Base-by-base conservation (phyloP, 179 eudicot genomes). In the Camellia oleifera region DNA sequence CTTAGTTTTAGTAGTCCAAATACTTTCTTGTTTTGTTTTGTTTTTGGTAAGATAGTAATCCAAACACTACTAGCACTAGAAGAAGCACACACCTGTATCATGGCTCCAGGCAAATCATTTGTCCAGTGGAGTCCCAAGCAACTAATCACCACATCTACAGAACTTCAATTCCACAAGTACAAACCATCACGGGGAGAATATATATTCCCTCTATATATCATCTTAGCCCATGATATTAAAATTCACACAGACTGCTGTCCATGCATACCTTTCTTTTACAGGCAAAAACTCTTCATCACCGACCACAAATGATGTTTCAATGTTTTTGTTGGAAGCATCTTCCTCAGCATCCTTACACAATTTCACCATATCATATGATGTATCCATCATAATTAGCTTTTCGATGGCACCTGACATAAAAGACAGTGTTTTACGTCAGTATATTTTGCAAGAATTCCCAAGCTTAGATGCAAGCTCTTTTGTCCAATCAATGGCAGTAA, bases 121-220 rank as follows among this genome's bases (percentile, higher is more conserved):
- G 98, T 94, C 99, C 99, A 96, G 87, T 96, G 99, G 74, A 96
- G 90, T 86, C 98, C 98, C 89, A 96, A 96, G 88, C 99, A 88
- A 87, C 98, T 96, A 81, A 96, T 88, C 77, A 94, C 88, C 87
- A 94, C 80, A 88, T 96, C 98, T 80, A 94, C 79, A 70, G 97
- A 90, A 79, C 98, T 94, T 72, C 61, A 86, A 62, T 82, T 72
- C 52, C 65, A 79, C 45, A 82, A 82, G 52, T 65, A 75, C 42
- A 81, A 53, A 40, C 6, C 67, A 58, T 58, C 20, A 14, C 44
- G 17, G 32, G 9, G 7, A 1, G 42, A 76, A 50, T 40, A 9
- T 5, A 46, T 77, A 12, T 15, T 71, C 52, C 57, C 14, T 46
- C 23, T 26, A 42, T 26, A 48, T 67, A 48, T 67, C n/a, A 23